Evolutionary conservation across 2,329 filamentous ascomycete species (phyloP).

Genomic region (Aspergillus felis): DNA sequence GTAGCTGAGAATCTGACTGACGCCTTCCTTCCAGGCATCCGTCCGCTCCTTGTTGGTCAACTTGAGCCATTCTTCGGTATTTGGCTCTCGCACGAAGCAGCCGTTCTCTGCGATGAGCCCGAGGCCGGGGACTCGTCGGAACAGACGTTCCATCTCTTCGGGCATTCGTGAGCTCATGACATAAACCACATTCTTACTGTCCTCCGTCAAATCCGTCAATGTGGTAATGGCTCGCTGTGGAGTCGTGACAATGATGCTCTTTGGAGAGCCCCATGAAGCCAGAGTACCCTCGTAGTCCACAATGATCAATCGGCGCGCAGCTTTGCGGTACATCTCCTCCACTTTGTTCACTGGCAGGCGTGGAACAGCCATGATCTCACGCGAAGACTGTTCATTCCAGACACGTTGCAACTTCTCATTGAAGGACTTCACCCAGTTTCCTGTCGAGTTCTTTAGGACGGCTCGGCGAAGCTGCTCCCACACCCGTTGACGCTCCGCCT

Average conservation of each 20-base stretch:
- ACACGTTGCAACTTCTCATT: conserved; percentile 66
- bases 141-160: conserved; percentile 81
- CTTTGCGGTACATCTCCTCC: conserved; percentile 60
- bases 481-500: conserved; percentile 67
- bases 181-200: conserved; percentile 80
- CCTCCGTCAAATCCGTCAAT: conserved; percentile 73
- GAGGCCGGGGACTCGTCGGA: conserved; percentile 75
- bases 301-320: conserved; percentile 73
- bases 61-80: conserved; percentile 67
- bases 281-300: conserved; percentile 93
- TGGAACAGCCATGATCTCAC: conserved; percentile 81
- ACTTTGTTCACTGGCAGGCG: conserved; percentile 69
- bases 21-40: conserved; percentile 75
- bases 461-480: conserved; percentile 71
- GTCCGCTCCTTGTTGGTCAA: conserved; percentile 71
- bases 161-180: conserved; percentile 88
- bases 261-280: conserved; percentile 79
- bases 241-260: conserved; percentile 78
- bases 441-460: conserved; percentile 77
- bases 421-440: conserved; percentile 80
- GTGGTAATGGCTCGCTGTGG: conserved; percentile 81
- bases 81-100: conserved; percentile 75
- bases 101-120: conserved; percentile 94
- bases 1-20: conserved; percentile 78
- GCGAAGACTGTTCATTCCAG: conserved; percentile 78